Base-by-base conservation (phyloP, 768 basidiomycete genomes). In the Sarcodon aspratus region DNA sequence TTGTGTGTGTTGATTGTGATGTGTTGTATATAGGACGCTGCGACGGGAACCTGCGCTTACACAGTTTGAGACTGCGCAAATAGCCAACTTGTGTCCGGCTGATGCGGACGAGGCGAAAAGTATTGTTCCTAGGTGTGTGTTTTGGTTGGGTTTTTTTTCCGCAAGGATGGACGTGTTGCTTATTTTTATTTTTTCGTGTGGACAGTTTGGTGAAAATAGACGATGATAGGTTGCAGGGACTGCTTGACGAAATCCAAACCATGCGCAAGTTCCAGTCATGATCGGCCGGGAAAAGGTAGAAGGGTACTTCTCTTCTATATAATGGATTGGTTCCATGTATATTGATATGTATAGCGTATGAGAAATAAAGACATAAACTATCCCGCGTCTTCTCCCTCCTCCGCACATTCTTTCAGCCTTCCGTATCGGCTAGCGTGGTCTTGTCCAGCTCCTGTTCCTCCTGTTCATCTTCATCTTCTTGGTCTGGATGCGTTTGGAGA, bases 41-140 rank as follows among this genome's bases (percentile, higher is more conserved):
- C 76, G 85, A 46, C 72, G 88, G 54, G 88, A 92, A 58, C 77
- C 82, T 0, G 79, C 79, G 2, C 62, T 95, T 36, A 89, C 89
- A 2, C 87, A 88, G 58, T 94, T 93, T 55, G 92, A 95, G 69
- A 86, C 86, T 4, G 90, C 91, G 2, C 92, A 95, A 61, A 86
- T 95, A 47, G 89, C 89, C 12, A 95, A 95, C 58, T 65, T 95
- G 48, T 91, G 88, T 59, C 92, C 92, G 11, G 86, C 81, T 36
- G 80, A 82, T 50, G 76, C 87, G 4, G 92, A 95, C 55, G 93
- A 95, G 64, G 85, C 91, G 27, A 94, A 92, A 69, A 91, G 91
- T 57, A 75, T 92, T 47, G 70, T 95, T 33, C 92, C 92, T 7
- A 94, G 90, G 91, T 85, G 47, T 15, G 68, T 35, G 9, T 9